A percentile compares a stretch with the other conserved stretches of the same genome.
Conservation (phyloP, 2,329 filamentous ascomycete species). For the Cordyceps pruinosa region DNA sequence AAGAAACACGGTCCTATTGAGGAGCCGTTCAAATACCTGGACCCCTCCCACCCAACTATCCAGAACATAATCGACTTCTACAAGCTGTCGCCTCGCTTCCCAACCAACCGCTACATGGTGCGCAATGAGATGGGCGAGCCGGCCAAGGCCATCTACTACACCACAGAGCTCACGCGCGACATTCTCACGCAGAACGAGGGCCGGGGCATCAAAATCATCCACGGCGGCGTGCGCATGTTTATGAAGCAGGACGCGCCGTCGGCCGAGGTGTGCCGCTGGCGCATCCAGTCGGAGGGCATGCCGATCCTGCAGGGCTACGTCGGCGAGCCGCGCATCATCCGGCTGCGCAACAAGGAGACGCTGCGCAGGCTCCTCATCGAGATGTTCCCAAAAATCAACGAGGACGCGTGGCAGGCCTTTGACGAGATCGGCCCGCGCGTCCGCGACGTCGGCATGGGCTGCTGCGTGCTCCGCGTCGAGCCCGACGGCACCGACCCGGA, state of each 20-base stretch:
- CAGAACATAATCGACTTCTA: constrained; percentile 77
- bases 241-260: constrained; percentile 93
- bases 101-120: constrained; percentile 88
- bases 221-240: constrained; percentile 97
- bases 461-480: constrained; percentile 81
- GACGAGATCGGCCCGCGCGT: constrained; percentile 85
- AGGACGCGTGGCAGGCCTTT: constrained; percentile 65
- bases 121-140: constrained; percentile 85
- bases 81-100: constrained; percentile 75
- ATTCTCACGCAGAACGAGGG: constrained; percentile 85
- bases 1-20: constrained; percentile 56
- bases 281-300: constrained; percentile 91
- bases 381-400: constrained; percentile 89
- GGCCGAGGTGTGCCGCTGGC: constrained; percentile 82
- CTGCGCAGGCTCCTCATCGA: constrained; percentile 78
- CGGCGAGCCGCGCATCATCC: constrained; percentile 67
- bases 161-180: constrained; percentile 72
- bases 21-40: constrained; percentile 91
- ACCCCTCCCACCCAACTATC: constrained; percentile 67
- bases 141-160: constrained; percentile 95
- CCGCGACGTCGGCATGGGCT: constrained; percentile 76
- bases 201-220: constrained; percentile 87
- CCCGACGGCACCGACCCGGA: constrained; percentile 56
- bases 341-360: constrained; percentile 69
- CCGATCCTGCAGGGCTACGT: constrained; percentile 88